Base-by-base conservation (phyloP, 306 rosid genomes). In the Casuarina glauca region DNA sequence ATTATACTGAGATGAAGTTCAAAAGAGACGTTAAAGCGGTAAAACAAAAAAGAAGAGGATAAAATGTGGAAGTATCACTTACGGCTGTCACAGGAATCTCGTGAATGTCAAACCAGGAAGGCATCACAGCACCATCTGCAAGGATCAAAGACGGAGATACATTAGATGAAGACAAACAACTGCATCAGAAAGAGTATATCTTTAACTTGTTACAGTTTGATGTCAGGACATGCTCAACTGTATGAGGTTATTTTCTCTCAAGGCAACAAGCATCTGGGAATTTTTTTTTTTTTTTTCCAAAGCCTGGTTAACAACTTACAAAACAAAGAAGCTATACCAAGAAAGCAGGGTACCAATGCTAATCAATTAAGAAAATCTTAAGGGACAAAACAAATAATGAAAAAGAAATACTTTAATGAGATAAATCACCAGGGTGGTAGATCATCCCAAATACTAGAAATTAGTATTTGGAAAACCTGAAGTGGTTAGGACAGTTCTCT, bases 31-130 rank as follows among this genome's bases (percentile, higher is more conserved):
- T 57, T 38, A n/a, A 61, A 78, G 38, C 72, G 13, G 11, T 26
- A 9, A 70, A 53, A 51, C 51, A 17, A 49, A 72, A 9, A 55
- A 41, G 45, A 43, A 72, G 32, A 73, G 20, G 68, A 26, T 26
- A 26, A 26, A 26, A 26, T 26, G 32, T 26, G 69, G 39, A 76
- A 76, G 51, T 72, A 61, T 9, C 54, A 85, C 94, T 91, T 82
- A 91, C 97, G 74, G 89, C 85, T 9, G 94, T 89, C 43, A 89
- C 71, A 20, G 97, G 97, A 86, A 91, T 88, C 80, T 93, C 96
- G 1, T 78, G 91, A 77, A 90, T 85, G 87, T 94, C 98, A 84
- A 94, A 94, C 96, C 97, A 94, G 49, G 98, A 94, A 79, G 93
- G 96, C 97, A 94, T 91, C 51, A 84, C 80, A 15, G 83, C 52